Base-by-base conservation (phyloP, 2,329 filamentous ascomycete species). In the Alternaria panax region DNA sequence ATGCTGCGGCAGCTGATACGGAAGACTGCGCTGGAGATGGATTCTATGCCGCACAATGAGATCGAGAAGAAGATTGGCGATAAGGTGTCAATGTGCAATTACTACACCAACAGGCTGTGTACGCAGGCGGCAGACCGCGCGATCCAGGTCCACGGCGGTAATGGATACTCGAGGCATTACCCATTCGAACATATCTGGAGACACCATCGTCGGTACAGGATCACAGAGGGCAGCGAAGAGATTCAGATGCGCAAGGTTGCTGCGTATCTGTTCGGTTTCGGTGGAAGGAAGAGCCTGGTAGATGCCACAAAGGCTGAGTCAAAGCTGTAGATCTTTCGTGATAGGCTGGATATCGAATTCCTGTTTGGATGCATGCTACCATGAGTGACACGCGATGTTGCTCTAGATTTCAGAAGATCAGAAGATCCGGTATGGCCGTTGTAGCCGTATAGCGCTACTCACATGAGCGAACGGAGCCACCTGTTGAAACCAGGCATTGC, bases 241-340 rank as follows among this genome's bases (percentile, higher is more conserved):
- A 87, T 89, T 51, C 86, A 89, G 75, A 88, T 88, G 83, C 79
- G 86, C n/a, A 88, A 88, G 75, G 82, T 89, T 9, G 86, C 85
- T 0, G 85, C 83, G 9, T 87, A 84, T 74, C 63, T 87, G 42
- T 87, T 88, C 71, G 85, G 84, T 1, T 86, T 84, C 63, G 79
- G 80, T 11, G 82, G 81, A 0, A 75, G 80, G 52, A 79, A 78
- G 62, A 82, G 80, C 28, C 47, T 75, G 25, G 67, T 64, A 2
- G 74, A 78, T 65, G 74, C 69, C 27, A 75, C 73, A 38, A 71
- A 65, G 41, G 58, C 66, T 54, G 70, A 69, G 18, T 62, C 73
- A n/a, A 76, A 77, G 56, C 32, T 77, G 60, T 77, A 71, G 52
- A 16, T 32, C 24, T 27, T 18, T 47, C 30, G n/a, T n/a, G 24